A percentile compares a stretch with the other conserved stretches of the same genome.
Conservation (phyloP, 352 stramenopile species). For the Pythium utonaiense region DNA sequence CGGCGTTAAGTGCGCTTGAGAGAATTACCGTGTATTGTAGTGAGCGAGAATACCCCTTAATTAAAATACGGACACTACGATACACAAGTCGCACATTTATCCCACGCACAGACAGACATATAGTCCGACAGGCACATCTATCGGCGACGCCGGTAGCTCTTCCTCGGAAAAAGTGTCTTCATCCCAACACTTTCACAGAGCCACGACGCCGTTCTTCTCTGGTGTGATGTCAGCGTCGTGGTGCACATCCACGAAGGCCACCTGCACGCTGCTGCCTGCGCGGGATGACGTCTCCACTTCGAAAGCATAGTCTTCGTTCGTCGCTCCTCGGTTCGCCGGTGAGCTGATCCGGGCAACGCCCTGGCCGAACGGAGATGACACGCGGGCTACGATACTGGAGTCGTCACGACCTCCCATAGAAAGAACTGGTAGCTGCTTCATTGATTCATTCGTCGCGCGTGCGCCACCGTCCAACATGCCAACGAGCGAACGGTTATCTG, state of each 20-base stretch:
- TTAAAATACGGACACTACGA: constrained; percentile 6
- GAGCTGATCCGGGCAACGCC: constrained; percentile 18
- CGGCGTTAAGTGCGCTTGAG: constrained; percentile 1
- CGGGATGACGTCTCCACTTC: constrained; percentile 11
- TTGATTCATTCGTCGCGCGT: constrained; percentile 11
- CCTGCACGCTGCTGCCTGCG: constrained; percentile 17
- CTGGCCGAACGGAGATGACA: constrained; percentile 21
- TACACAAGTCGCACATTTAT: background rate
- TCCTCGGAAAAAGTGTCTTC: background rate
- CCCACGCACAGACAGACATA: constrained; percentile 3
- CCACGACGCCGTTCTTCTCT: constrained; percentile 16
- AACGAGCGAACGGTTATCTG: constrained; percentile 23
- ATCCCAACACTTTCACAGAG: constrained; percentile 5
- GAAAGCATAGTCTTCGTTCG: constrained; percentile 22
- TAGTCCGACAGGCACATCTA: background rate
- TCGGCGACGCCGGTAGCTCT: background rate
- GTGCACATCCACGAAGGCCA: constrained; percentile 10
- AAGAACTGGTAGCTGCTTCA: constrained; percentile 16
- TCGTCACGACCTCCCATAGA: constrained; percentile 5
- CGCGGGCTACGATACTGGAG: background rate
- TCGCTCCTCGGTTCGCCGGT: constrained; percentile 2
- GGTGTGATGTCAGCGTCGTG: constrained; percentile 2
- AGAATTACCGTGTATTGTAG: background rate
- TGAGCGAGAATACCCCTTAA: constrained; percentile 2
- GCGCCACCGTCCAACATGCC: constrained; percentile 12